Evolutionary conservation across 2,329 filamentous ascomycete genomes (phyloP), one percentile per base, ranked within the genome.

Genomic region (Zymoseptoria brevis): DNA sequence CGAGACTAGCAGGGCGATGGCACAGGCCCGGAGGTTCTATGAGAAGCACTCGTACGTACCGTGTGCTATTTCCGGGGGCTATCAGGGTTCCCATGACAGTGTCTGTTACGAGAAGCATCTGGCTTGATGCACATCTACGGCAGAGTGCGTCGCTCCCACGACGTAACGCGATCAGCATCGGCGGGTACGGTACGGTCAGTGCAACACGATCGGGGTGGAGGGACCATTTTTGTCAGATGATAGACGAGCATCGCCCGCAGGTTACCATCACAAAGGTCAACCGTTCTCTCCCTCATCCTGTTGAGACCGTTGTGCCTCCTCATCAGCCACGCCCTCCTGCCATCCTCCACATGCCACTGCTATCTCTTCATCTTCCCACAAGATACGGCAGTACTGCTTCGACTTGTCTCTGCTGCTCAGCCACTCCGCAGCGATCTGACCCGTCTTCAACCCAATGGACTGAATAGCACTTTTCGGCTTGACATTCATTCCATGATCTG

Each of bases 401-500:
- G 21, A 54, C 16, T 48, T 26, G 30, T 62, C 51, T 30, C 60
- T 55, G 13, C 30, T 54, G n/a, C 22, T 29, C 57, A 64, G 30
- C 62, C 60, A 64, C 53, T n/a, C 45, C 45, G 62, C 62, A 35
- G 60, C 57, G 21, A 64, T 49, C 13, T 56, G 48, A 2, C 62
- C 62, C n/a, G 56, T 64, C 58, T 53, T 57, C 52, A 30, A 50
- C 50, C 62, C 61, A 48, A 64, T 50, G 2, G 13, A 22, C 54
- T 53, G 53, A 8, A 29, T n/a, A 8, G 26, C 58, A 21, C 24
- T 48, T 56, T 59, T 59, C 26, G 26, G 54, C 56, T 50, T 60
- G 26, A 56, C 24, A 19, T 49, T 35, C 62, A 64, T 62, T 13
- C 62, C 58, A 59, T 64, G 75, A 68, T 75, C 73, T 16, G 75